Evolutionary conservation across 257 asterid genomes (phyloP).

Genomic region (Nicotiana tabacum): DNA sequence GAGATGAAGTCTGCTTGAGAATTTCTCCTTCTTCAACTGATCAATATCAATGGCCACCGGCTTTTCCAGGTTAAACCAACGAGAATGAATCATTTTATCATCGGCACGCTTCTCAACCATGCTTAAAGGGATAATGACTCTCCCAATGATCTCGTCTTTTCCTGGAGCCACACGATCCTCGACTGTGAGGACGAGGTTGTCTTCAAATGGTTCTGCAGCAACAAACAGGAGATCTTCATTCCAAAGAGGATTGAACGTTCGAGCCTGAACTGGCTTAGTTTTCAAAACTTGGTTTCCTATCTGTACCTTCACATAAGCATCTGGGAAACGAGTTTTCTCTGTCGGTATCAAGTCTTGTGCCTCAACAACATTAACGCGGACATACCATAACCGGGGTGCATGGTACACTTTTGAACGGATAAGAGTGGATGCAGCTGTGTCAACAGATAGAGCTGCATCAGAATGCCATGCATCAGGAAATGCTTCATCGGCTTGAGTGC

Average conservation of each 20-base stretch:
- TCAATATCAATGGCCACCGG: constrained; percentile 72
- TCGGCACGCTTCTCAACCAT: constrained; percentile 86
- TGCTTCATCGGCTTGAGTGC: constrained; percentile 94
- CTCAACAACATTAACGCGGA: constrained; percentile 79
- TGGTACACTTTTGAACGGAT: constrained; percentile 88
- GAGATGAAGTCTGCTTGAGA: constrained; percentile 72
- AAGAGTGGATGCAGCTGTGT: constrained; percentile 64
- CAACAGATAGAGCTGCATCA: constrained; percentile 71
- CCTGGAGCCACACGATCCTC: constrained; percentile 95
- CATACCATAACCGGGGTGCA: constrained; percentile 87
- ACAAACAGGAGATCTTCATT: constrained; percentile 83
- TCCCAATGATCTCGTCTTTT: constrained; percentile 80
- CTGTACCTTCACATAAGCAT: constrained; percentile 76
- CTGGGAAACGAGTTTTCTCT: constrained; percentile 75
- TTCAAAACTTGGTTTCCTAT: constrained; percentile 81
- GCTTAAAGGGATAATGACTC: constrained; percentile 67
- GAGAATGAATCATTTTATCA: constrained; percentile 70
- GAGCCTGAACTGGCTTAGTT: constrained; percentile 67
- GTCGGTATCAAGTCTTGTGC: constrained; percentile 79
- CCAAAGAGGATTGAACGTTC: constrained; percentile 78
- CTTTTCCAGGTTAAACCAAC: constrained; percentile 84
- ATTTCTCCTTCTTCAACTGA: constrained; percentile 75
- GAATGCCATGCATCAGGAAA: constrained; percentile 96
- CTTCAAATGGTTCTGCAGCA: constrained; percentile 90
- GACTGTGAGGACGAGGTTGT: constrained; percentile 70